Conservation (phyloP, 495 filamentous ascomycete species). For the Podospora comata region DNA sequence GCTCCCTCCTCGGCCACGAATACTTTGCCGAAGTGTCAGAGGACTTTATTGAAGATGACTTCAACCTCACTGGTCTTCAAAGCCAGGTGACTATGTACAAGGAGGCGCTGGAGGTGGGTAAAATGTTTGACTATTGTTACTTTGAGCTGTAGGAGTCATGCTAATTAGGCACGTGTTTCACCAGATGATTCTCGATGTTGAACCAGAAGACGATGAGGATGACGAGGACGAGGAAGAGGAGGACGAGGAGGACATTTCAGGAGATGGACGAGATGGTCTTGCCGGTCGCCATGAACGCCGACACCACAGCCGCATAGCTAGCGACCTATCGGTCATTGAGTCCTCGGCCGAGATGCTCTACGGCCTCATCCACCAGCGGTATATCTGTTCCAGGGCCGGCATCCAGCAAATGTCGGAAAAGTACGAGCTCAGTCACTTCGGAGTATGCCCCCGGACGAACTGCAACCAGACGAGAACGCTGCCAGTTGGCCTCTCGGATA, state of each 20-base stretch:
- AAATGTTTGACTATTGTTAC: constrained; percentile 15
- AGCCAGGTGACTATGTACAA: constrained; percentile 98
- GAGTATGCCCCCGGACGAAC: constrained; percentile 83
- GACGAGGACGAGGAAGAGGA: constrained; percentile 79
- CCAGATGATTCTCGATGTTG: constrained; percentile 98
- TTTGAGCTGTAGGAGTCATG: constrained; percentile 7
- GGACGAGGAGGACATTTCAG: constrained; percentile 72
- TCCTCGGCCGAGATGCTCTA: constrained; percentile 96
- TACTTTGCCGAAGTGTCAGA: constrained; percentile 99
- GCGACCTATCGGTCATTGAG: constrained; percentile 91
- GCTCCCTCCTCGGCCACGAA: constrained; percentile 90
- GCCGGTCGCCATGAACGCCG: constrained; percentile 55
- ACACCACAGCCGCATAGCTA: constrained; percentile 80
- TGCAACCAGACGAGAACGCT: constrained; percentile 85
- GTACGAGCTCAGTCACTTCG: constrained; percentile 94
- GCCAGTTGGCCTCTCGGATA: constrained; percentile 89
- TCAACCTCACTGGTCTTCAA: constrained; percentile 94
- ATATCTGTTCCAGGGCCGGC: constrained; percentile 93
- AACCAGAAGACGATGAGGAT: constrained; percentile 88
- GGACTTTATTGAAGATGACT: constrained; percentile 99
- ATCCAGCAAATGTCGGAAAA: constrained; percentile 99
- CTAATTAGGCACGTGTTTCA: not conserved
- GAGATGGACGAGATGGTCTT: constrained; percentile 53
- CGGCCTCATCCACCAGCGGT: constrained; percentile 96
- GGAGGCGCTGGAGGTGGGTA: constrained; percentile 65